These are phyloP conservation scores for Fusarium verticillioides DNA, from an alignment of 2,329 filamentous ascomycete species.

Conservation along the genomic window DNA sequence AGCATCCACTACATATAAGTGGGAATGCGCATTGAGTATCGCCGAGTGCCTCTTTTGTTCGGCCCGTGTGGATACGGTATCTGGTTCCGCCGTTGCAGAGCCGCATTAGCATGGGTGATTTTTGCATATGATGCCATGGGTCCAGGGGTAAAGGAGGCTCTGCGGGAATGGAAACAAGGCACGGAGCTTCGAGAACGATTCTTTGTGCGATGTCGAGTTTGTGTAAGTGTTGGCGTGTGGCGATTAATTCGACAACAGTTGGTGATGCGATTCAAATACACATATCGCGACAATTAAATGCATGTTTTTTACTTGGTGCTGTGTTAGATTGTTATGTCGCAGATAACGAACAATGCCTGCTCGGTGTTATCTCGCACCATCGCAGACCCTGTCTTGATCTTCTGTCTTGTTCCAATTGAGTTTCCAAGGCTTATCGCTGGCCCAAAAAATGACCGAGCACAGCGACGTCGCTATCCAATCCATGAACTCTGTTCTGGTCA, in stretches of 20 bases:
- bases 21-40: constrained; percentile 21
- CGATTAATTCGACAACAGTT: background rate
- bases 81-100: constrained; percentile 26
- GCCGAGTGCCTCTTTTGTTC: constrained; percentile 23
- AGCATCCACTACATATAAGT: constrained; percentile 14
- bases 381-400: constrained; percentile 1
- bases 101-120: constrained; percentile 22
- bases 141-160: constrained; percentile 26
- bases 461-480: background rate
- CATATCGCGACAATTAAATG: background rate
- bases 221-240: background rate
- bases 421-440: constrained; percentile 21
- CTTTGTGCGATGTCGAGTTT: background rate
- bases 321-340: background rate
- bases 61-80: constrained; percentile 30
- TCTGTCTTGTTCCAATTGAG: constrained; percentile 24
- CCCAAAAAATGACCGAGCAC: constrained; percentile 21
- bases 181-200: background rate
- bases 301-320: too few relatives aligned
- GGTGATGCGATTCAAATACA: background rate
- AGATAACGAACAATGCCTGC: background rate
- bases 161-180: constrained; percentile 14
- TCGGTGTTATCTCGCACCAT: constrained; percentile 27
- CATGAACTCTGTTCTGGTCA: constrained; percentile 2
- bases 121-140: background rate